Evolutionary conservation across 495 filamentous ascomycete species (phyloP), one percentile per base, ranked within the genome.

Genomic region (Darksidea phi): DNA sequence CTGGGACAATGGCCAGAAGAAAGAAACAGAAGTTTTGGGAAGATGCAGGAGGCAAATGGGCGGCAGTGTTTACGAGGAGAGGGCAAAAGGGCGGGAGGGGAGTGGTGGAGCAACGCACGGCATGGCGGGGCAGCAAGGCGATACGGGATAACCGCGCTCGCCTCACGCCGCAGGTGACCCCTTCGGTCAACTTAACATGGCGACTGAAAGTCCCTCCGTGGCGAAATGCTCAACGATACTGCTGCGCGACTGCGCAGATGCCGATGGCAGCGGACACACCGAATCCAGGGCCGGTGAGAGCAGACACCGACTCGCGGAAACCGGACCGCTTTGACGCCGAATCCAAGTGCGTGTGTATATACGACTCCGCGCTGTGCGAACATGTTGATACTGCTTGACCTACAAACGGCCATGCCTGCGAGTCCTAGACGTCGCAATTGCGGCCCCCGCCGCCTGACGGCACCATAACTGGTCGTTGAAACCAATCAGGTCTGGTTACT

Each of bases 201-300:
- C 4, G 28, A 32, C 28, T 10, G 28, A 32, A 23, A 28, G 5
- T 36, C 50, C 59, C 45, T 56, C 25, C 51, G 53, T 56, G 59
- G 45, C 52, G n/a, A 51, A 26, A 10, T 5, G 13, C 6, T 36
- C 28, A 18, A 18, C 34, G 23, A 11, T 18, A 52, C 13, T 42
- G 54, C 13, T 42, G 54, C 60, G 60, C 60, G 52, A 21, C n/a
- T 26, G 54, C 60, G 48, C 47, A 63, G 53, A 47, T 63, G 60
- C 46, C 53, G 25, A 21, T 20, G 13, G 11, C 26, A 26, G 28
- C 28, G 28, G 10, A 32, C 4, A 32, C 28, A 32, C 28, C 28
- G 28, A 3, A 32, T 10, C 4, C 28, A 10, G 28, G 28, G 10
- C 28, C 28, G 28, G 28, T 32, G 28, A 32, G 28, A 32, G 28